These are phyloP conservation scores for Lentinus polychrous DNA, from an alignment of 1,284 basidiomycete genomes.

Conservation along the genomic window DNA sequence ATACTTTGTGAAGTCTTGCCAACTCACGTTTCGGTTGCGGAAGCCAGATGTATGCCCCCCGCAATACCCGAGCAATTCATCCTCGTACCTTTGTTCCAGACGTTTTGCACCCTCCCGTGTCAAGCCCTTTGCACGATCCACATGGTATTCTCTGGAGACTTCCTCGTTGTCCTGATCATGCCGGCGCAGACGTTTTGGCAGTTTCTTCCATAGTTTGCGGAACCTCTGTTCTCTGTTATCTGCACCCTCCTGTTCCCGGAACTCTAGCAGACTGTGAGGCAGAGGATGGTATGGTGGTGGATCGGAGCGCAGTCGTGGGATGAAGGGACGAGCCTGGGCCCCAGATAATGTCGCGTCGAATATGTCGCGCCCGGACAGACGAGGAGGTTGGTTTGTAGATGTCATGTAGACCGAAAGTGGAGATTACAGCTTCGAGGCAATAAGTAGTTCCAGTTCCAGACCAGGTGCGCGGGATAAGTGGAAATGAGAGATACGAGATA, in stretches of 20 bases:
- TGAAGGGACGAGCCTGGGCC: constrained; percentile 44
- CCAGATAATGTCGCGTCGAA: constrained; percentile 46
- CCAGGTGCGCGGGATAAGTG: no score
- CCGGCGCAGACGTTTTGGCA: constrained; percentile 30
- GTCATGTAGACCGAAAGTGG: background rate
- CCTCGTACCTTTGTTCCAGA: constrained; percentile 68
- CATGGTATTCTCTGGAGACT: constrained; percentile 21
- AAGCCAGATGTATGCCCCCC: constrained; percentile 42
- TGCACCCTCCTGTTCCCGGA: constrained; percentile 55
- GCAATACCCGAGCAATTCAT: constrained; percentile 66
- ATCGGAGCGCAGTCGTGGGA: constrained; percentile 56
- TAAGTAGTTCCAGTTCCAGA: background rate
- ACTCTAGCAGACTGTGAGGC: constrained; percentile 51
- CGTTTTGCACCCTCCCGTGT: constrained; percentile 64
- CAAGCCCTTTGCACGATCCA: constrained; percentile 31
- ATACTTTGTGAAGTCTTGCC: constrained; percentile 76
- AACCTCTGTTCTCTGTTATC: constrained; percentile 53
- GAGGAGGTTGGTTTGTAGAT: background rate
- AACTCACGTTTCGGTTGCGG: constrained; percentile 48
- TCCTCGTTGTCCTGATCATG: constrained; percentile 24
- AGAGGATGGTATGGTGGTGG: constrained; percentile 31
- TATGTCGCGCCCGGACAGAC: constrained; percentile 34
- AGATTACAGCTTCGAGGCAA: background rate
- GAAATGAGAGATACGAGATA: no score
- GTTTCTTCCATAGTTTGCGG: constrained; percentile 52